A percentile compares a stretch with the other conserved stretches of the same genome.
These are phyloP conservation scores for Linum trigynum DNA, from an alignment of 345 rosid species.

Conservation along the genomic window DNA sequence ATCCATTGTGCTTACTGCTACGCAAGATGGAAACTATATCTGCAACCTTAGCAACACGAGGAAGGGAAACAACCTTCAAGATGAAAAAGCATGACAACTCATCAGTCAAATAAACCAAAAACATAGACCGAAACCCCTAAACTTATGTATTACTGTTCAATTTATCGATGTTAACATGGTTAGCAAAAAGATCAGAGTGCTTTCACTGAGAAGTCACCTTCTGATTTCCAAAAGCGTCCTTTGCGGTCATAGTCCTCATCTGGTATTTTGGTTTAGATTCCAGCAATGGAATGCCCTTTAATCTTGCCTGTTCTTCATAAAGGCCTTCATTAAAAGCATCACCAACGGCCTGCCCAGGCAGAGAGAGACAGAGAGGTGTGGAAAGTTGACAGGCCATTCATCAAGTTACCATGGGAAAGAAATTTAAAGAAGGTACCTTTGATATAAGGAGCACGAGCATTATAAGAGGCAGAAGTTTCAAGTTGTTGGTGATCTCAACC, in stretches of 20 bases:
- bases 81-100: constrained; percentile 1
- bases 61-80: constrained; percentile 73
- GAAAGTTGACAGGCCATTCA: constrained; percentile 12
- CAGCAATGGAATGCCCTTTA: constrained; percentile 76
- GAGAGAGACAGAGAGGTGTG: constrained; percentile 1
- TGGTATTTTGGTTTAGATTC: constrained; percentile 82
- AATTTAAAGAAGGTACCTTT: constrained; percentile 44
- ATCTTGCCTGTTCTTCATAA: constrained; percentile 77
- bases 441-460: constrained; percentile 98
- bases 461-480: constrained; percentile 84
- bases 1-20: constrained; percentile 84
- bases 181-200: background rate
- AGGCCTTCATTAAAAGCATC: constrained; percentile 96
- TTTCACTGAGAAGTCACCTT: constrained; percentile 38
- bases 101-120: constrained; percentile 1
- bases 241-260: constrained; percentile 72
- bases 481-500: constrained; percentile 96
- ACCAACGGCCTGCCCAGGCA: constrained; percentile 71
- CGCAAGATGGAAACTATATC: constrained; percentile 74
- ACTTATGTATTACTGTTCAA: too few relatives aligned
- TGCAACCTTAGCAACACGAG: constrained; percentile 79
- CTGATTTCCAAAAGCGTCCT: constrained; percentile 73
- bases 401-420: background rate
- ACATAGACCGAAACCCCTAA: background rate
- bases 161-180: background rate